Percentiles rank a stretch among this genome's conserved stretches.
Conservation (phyloP, 2,329 filamentous ascomycete species). For the Hymenoscyphus fraxineus region DNA sequence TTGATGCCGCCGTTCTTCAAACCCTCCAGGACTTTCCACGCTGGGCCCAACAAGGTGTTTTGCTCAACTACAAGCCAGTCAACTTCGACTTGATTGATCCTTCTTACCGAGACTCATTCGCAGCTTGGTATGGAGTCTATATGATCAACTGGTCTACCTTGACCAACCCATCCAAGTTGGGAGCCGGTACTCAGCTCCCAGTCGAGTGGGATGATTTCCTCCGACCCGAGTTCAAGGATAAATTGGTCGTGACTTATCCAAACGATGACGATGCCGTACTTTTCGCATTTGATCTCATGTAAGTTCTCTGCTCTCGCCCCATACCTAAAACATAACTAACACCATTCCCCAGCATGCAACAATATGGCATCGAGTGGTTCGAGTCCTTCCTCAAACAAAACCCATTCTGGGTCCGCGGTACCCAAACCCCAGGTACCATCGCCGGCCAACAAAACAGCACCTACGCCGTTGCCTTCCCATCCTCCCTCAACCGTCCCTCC, state of each 20-base stretch:
- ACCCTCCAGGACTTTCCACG: constrained; percentile 49
- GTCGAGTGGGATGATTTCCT: constrained; percentile 42
- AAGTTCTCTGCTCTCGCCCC: constrained; percentile 22
- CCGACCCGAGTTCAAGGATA: constrained; percentile 49
- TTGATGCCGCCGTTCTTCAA: constrained; percentile 48
- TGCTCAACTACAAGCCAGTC: constrained; percentile 48
- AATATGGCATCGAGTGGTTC: constrained; percentile 39
- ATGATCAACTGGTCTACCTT: constrained; percentile 39
- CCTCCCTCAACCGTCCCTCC: constrained; percentile 1
- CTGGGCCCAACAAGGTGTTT: constrained; percentile 39
- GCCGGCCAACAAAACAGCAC: constrained; percentile 32
- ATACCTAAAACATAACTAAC: background rate
- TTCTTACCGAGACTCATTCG: constrained; percentile 15
- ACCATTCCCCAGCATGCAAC: background rate
- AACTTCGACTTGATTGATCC: constrained; percentile 38
- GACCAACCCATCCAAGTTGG: constrained; percentile 31
- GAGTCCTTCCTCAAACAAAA: constrained; percentile 45
- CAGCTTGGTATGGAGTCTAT: constrained; percentile 42
- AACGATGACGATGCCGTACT: constrained; percentile 56
- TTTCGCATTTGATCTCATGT: constrained; percentile 48
- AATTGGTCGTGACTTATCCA: constrained; percentile 52
- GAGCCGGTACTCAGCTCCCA: constrained; percentile 34
- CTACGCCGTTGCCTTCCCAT: constrained; percentile 37
- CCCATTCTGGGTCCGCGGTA: constrained; percentile 51
- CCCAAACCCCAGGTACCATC: constrained; percentile 40